Percentiles rank a stretch among this genome's conserved stretches.
phyloP scores from a whole-genome alignment of 2,329 filamentous ascomycete genomes.

The Xylariaceae sp. region DNA sequence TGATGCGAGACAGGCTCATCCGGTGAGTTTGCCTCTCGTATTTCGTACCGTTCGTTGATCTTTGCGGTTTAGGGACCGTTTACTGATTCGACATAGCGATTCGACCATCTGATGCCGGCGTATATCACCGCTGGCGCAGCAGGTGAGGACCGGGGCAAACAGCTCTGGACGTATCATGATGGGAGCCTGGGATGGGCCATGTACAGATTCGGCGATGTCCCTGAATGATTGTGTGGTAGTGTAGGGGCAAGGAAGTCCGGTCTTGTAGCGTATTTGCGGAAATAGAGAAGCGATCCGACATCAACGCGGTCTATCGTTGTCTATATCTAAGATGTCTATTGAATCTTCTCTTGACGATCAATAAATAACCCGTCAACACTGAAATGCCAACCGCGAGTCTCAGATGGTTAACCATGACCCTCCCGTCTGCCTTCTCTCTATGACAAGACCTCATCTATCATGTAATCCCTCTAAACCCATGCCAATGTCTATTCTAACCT shows the following conservation, averaged over 20 bases:
- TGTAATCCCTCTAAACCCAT: no score
- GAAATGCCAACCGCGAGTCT: not conserved
- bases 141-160: constrained; percentile 37
- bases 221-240: constrained; percentile 6
- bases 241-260: no score
- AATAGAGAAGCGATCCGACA: not conserved
- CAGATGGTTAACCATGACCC: not conserved
- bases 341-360: not conserved
- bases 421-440: not conserved
- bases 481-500: not conserved
- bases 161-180: constrained; percentile 43
- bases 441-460: no score
- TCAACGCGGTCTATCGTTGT: not conserved
- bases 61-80: not conserved
- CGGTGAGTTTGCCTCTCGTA: constrained; percentile 24
- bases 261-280: no score
- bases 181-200: constrained; percentile 43
- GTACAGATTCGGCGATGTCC: constrained; percentile 40
- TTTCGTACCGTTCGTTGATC: no score
- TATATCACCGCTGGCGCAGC: constrained; percentile 44
- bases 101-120: constrained; percentile 47
- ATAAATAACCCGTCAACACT: not conserved
- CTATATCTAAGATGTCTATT: not conserved
- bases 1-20: constrained; percentile 44
- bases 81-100: constrained; percentile 25